These are phyloP conservation scores for Balamuthia mandrillaris DNA, from an alignment of 208 protist genomes.

Conservation along the genomic window DNA sequence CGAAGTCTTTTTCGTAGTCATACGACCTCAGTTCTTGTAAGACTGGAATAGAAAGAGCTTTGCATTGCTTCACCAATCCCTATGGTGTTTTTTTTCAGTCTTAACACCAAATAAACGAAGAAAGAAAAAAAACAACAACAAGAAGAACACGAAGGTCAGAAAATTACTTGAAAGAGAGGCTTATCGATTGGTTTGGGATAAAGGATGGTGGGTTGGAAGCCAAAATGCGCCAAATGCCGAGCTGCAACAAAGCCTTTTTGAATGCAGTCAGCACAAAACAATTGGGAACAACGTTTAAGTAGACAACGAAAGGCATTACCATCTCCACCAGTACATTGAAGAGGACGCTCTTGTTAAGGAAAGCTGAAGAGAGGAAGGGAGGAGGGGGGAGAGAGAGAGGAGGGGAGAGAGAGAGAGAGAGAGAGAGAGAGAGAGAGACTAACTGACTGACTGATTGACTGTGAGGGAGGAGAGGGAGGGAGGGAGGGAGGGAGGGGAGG, in stretches of 20 bases:
- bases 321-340: constrained; percentile 1
- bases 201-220: background rate
- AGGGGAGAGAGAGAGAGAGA: background rate
- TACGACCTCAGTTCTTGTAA: too few species aligned
- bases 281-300: too few species aligned
- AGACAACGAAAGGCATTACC: too few species aligned
- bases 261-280: too few species aligned
- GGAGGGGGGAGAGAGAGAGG: background rate
- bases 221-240: constrained; percentile 2
- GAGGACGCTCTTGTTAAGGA: background rate
- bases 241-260: background rate
- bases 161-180: background rate
- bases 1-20: too few species aligned
- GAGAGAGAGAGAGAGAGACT: too few species aligned
- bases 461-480: too few species aligned
- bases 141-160: background rate
- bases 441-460: too few species aligned
- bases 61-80: constrained; percentile 29
- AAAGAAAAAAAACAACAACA: background rate
- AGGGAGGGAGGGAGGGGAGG: too few species aligned
- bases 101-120: too few species aligned
- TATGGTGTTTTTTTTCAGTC: too few species aligned
- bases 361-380: background rate
- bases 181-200: constrained; percentile 22
- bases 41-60: background rate